phyloP scores from a whole-genome alignment of 2,329 filamentous ascomycete genomes.

The Fusarium pseudocircinatum region DNA sequence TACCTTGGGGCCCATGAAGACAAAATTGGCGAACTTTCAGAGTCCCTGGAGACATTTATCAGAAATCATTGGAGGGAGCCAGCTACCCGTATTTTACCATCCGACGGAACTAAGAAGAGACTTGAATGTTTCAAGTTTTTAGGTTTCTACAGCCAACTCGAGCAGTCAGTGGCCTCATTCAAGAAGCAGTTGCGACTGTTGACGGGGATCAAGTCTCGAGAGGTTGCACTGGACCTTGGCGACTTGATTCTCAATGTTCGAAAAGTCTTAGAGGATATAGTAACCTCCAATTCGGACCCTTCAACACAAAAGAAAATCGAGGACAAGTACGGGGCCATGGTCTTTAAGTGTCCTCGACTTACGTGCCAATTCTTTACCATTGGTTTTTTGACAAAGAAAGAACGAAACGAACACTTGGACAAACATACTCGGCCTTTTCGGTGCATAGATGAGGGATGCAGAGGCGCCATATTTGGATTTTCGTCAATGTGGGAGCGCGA shows the following conservation, averaged over 20 bases:
- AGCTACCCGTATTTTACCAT: accelerated
- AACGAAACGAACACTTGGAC: not conserved
- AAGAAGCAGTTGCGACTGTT: accelerated
- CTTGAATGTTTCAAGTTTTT: accelerated
- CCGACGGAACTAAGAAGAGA: accelerated
- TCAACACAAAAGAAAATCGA: accelerated
- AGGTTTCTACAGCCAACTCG: accelerated
- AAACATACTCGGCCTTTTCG: not conserved
- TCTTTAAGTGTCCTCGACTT: not conserved
- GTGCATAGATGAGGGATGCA: not conserved
- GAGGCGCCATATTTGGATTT: not conserved
- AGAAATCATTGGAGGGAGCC: accelerated
- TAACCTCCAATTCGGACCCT: accelerated
- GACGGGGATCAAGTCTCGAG: accelerated
- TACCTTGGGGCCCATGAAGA: accelerated
- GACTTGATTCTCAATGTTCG: accelerated
- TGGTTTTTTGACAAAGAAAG: accelerated
- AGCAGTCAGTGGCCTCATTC: accelerated
- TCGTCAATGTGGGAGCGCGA: not conserved
- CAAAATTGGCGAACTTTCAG: not conserved
- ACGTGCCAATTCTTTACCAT: accelerated
- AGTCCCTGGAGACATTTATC: not conserved
- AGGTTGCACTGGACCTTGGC: accelerated
- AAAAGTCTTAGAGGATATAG: accelerated
- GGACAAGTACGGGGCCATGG: accelerated